Percentiles rank a stretch among this genome's conserved stretches.
phyloP scores from a whole-genome alignment of 768 basidiomycete genomes.

The Lentinula boryana region DNA sequence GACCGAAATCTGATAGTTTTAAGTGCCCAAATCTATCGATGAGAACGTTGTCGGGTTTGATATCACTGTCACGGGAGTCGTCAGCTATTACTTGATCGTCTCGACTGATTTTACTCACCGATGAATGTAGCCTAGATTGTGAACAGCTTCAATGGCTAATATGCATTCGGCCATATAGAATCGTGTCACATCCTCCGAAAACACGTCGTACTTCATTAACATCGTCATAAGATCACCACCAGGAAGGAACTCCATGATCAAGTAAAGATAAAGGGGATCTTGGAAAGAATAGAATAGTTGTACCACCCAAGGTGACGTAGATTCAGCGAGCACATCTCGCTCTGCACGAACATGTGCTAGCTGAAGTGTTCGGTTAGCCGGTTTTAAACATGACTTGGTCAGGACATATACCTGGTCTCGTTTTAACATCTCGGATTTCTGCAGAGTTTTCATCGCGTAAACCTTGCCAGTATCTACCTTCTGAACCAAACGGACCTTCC shows the following conservation, averaged over 20 bases:
- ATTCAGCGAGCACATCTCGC: slow-evolving; percentile 93
- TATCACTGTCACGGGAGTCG: slow-evolving; percentile 56
- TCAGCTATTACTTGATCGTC: background rate
- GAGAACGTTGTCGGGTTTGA: slow-evolving; percentile 98
- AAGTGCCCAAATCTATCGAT: slow-evolving; percentile 97
- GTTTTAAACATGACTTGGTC: slow-evolving; percentile 3
- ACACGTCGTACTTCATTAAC: slow-evolving; percentile 99
- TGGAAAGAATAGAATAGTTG: slow-evolving; percentile 99
- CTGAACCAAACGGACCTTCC: slow-evolving; percentile 88
- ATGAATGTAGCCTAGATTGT: slow-evolving; percentile 98
- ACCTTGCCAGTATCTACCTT: slow-evolving; percentile 97
- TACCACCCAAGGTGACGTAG: slow-evolving; percentile 95
- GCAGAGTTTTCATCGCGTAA: slow-evolving; percentile 98
- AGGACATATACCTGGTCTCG: slow-evolving; percentile 79
- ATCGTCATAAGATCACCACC: slow-evolving; percentile 99
- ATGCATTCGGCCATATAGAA: slow-evolving; percentile 99
- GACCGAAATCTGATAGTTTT: slow-evolving; percentile 96
- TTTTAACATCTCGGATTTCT: slow-evolving; percentile 99
- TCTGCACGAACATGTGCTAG: slow-evolving; percentile 97
- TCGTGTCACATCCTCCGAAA: slow-evolving; percentile 96
- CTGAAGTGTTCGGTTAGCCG: slow-evolving; percentile 32
- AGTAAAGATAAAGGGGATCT: slow-evolving; percentile 90
- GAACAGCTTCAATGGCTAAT: slow-evolving; percentile 95
- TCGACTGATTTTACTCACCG: slow-evolving; percentile 49
- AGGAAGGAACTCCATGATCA: slow-evolving; percentile 84